Conservation (phyloP, 805 yeast species). For the Candida qinlingensis region DNA sequence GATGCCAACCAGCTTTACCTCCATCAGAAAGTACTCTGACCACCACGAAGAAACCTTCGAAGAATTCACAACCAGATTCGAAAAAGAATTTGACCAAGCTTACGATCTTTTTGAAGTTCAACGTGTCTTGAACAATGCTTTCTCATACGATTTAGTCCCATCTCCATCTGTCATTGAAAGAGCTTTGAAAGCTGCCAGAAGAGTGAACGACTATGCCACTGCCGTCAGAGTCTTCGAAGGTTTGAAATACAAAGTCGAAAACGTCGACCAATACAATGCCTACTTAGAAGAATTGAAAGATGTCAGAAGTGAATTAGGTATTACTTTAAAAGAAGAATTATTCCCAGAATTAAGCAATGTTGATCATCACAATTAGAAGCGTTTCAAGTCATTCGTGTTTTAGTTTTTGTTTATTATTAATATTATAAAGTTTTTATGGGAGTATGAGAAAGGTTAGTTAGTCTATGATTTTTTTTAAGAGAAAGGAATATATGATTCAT, state of each 20-base stretch:
- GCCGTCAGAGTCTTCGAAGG: slow-evolving; percentile 99
- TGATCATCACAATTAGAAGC: slow-evolving; percentile 20
- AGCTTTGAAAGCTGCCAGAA: slow-evolving; percentile 96
- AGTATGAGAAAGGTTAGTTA: slow-evolving; percentile 4
- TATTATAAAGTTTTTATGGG: neutral
- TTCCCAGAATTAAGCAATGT: slow-evolving; percentile 37
- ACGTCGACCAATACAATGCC: slow-evolving; percentile 88
- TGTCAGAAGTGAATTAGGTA: slow-evolving; percentile 86
- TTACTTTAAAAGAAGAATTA: slow-evolving; percentile 88
- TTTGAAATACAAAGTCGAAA: slow-evolving; percentile 92
- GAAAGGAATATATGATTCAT: slow-evolving; percentile 7
- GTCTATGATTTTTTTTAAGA: slow-evolving; percentile 5
- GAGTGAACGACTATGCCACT: slow-evolving; percentile 97
- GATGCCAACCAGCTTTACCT: slow-evolving; percentile 15
- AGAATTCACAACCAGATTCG: slow-evolving; percentile 86
- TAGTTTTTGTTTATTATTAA: slow-evolving; percentile 1
- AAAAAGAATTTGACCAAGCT: slow-evolving; percentile 93
- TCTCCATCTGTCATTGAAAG: slow-evolving; percentile 94
- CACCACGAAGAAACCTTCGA: slow-evolving; percentile 90
- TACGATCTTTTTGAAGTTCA: slow-evolving; percentile 83
- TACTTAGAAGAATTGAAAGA: slow-evolving; percentile 92
- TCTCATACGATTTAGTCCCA: slow-evolving; percentile 97
- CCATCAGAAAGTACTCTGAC: slow-evolving; percentile 62
- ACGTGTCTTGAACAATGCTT: slow-evolving; percentile 95
- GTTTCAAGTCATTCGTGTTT: neutral